Conservation (phyloP, 1,284 basidiomycete species). For the Uromyces viciae-fabae region DNA sequence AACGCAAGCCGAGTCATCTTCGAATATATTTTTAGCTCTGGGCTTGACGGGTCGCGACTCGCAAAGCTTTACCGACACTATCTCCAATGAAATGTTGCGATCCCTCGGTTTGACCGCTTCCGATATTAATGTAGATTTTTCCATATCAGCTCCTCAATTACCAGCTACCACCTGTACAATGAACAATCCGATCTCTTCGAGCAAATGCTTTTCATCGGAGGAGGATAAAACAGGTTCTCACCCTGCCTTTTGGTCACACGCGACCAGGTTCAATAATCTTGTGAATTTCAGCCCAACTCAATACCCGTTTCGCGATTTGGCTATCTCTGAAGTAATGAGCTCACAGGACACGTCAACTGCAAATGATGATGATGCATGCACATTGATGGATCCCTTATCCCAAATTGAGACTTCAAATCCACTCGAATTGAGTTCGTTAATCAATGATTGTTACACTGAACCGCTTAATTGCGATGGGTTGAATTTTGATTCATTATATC, state of each 20-base stretch:
- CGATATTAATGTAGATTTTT: neutral
- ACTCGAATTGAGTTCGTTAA: conserved; percentile 2
- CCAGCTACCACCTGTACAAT: neutral
- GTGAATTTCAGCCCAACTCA: neutral
- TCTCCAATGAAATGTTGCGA: conserved; percentile 18
- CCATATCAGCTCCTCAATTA: neutral
- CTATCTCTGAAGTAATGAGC: neutral
- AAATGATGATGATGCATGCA: neutral
- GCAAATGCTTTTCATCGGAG: neutral
- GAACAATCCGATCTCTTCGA: neutral
- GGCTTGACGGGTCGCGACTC: neutral
- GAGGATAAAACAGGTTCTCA: neutral
- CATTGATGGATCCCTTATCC: neutral
- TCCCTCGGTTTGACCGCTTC: conserved; percentile 10
- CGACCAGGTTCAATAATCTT: neutral
- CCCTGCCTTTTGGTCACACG: neutral
- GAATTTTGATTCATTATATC: conserved; percentile 13
- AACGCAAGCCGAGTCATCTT: neutral
- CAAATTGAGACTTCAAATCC: neutral
- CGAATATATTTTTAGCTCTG: neutral
- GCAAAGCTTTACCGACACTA: neutral
- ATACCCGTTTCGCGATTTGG: neutral
- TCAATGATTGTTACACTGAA: neutral
- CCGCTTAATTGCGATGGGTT: neutral
- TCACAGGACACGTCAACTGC: neutral